phyloP scores from a whole-genome alignment of 768 basidiomycete species.

The Crepidotus variabilis region DNA sequence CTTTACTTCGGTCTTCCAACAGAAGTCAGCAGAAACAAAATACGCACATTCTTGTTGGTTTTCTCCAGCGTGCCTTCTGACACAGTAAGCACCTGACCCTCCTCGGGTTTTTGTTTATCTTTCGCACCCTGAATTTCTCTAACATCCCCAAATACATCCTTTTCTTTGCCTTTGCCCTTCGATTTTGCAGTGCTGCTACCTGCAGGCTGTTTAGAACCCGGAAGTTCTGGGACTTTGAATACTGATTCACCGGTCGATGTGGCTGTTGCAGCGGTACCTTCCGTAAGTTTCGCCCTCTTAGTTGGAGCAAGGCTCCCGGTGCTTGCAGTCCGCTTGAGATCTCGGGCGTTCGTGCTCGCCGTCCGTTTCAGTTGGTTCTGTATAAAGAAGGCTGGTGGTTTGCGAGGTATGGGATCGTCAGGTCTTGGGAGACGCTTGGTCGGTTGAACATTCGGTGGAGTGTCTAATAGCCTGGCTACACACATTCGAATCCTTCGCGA shows the following conservation, averaged over 20 bases:
- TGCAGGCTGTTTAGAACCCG: conserved; percentile 14
- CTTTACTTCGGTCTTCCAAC: neutral
- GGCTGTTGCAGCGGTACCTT: conserved; percentile 1
- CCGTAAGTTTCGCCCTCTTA: conserved; percentile 31
- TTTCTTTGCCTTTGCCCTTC: conserved; percentile 37
- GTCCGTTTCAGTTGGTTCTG: conserved; percentile 16
- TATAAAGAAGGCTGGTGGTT: conserved; percentile 46
- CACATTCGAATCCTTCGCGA: conserved; percentile 35
- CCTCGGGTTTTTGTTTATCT: conserved; percentile 23
- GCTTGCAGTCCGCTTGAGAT: conserved; percentile 30
- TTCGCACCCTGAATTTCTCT: conserved; percentile 20
- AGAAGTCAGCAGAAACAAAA: conserved; percentile 1
- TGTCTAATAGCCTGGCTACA: conserved; percentile 56
- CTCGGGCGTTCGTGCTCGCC: conserved; percentile 15
- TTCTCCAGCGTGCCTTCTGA: conserved; percentile 39
- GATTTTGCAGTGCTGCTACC: conserved; percentile 16
- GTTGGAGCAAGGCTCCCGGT: conserved; percentile 15
- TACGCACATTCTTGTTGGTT: conserved; percentile 57
- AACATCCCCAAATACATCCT: conserved; percentile 34
- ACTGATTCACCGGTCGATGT: conserved; percentile 17
- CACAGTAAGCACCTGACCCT: conserved; percentile 12
- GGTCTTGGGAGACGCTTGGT: conserved; percentile 41
- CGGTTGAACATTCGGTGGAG: conserved; percentile 28
- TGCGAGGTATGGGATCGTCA: conserved; percentile 76
- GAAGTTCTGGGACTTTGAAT: conserved; percentile 52